Evolutionary conservation across 2,329 filamentous ascomycete genomes (phyloP), one percentile per base, ranked within the genome.

Genomic region (Colletotrichum tabaci): DNA sequence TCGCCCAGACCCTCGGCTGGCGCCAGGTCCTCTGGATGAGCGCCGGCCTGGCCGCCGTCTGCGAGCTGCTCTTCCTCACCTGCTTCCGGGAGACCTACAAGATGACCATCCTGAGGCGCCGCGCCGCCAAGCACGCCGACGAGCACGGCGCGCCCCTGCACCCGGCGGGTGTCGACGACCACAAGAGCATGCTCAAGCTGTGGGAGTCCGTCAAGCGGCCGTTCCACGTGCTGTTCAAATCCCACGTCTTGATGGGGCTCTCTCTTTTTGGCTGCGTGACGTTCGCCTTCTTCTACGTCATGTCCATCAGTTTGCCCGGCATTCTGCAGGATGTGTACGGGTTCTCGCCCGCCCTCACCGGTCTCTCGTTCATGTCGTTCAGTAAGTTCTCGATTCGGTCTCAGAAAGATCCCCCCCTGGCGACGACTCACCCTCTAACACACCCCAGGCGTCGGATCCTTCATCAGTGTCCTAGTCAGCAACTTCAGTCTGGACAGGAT

Each of bases 21-120:
- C 80, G 89, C 40, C 76, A 78, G 57, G 84, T 88, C 0, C 77
- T 91, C 2, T 87, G 86, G 82, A 84, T 89, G 67, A 83, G 84
- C 10, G 85, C 83, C 2, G 81, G 75, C 0, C 75, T 91, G 38
- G 86, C 88, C 0, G 77, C 81, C 7, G 73, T 82, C 2, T 88
- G 86, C 73, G 88, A 89, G 77, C 42, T 88, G 0, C 60, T 85
- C 4, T 88, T 90, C 72, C 77, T 91, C 9, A 80, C 80, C 0
- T 85, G 81, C 75, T 89, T 88, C 75, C 80, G 84, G 7, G 90
- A 92, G 80, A 92, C 90, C 15, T 92, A 92, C 79, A 87, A 86
- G 75, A 84, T 89, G 50, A 80, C 84, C 1, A 89, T 92, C 56
- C 78, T 91, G 52, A 78, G 83, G 53, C 81, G 82, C 3, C 80